Evolutionary conservation across 2,329 filamentous ascomycete genomes (phyloP).

Genomic region (Lachnellula arida): DNA sequence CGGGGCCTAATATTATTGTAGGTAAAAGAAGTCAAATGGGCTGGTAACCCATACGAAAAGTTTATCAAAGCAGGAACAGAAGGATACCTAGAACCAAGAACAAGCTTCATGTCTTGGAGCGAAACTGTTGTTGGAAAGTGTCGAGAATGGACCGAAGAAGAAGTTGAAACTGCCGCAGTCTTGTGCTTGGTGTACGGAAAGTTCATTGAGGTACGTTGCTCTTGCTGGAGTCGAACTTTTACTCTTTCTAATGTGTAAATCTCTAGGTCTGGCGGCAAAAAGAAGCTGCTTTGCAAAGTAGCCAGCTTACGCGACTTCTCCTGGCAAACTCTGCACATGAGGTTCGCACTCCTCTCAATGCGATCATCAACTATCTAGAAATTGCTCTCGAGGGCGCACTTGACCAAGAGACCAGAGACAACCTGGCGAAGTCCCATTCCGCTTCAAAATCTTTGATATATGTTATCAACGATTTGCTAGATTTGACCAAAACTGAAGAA

Average conservation of each 20-base stretch:
- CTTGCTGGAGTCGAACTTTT: background rate
- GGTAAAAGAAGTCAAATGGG: constrained; percentile 69
- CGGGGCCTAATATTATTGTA: background rate
- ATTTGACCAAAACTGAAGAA: constrained; percentile 83
- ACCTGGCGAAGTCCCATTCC: constrained; percentile 77
- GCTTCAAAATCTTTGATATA: constrained; percentile 91
- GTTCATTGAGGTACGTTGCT: constrained; percentile 71
- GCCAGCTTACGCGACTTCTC: constrained; percentile 71
- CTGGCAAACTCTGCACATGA: constrained; percentile 89
- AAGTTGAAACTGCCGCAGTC: constrained; percentile 83
- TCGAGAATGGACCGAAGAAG: constrained; percentile 83
- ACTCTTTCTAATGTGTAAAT: constrained; percentile 47
- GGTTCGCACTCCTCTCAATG: constrained; percentile 84
- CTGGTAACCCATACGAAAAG: constrained; percentile 82
- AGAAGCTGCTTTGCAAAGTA: constrained; percentile 76
- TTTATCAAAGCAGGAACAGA: constrained; percentile 66
- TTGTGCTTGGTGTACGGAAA: constrained; percentile 78
- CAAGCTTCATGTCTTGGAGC: constrained; percentile 75
- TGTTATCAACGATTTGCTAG: constrained; percentile 87
- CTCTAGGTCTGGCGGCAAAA: constrained; percentile 92
- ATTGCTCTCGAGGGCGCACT: constrained; percentile 79
- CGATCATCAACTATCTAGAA: constrained; percentile 91
- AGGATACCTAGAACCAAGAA: constrained; percentile 70
- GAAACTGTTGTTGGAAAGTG: constrained; percentile 79
- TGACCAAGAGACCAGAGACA: constrained; percentile 79